Evolutionary conservation across 208 protist genomes (phyloP).

Genomic region (Lotmaria passim): DNA sequence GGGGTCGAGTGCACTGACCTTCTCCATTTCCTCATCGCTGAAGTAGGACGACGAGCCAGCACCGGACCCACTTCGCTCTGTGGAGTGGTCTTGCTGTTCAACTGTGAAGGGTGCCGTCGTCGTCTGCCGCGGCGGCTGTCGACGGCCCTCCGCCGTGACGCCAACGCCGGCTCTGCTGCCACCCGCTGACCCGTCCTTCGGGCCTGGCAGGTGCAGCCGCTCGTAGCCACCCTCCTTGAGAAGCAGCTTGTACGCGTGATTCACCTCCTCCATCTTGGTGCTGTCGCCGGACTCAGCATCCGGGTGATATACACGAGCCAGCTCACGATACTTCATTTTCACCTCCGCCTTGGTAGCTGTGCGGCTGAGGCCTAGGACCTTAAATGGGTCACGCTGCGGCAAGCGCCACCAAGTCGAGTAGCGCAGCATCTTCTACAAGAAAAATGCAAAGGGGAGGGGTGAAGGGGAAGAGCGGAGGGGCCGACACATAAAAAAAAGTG

Average conservation of each 20-base stretch:
- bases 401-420: constrained; percentile 1
- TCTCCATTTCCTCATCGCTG: constrained; percentile 67
- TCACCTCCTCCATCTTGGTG: constrained; percentile 81
- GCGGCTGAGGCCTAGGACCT: constrained; percentile 65
- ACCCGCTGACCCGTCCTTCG: constrained; percentile 1
- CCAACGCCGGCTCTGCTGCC: constrained; percentile 5
- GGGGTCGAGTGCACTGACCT: constrained; percentile 74
- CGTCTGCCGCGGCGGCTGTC: constrained; percentile 6
- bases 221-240: constrained; percentile 87
- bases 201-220: constrained; percentile 50
- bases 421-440: constrained; percentile 12
- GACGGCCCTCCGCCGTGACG: constrained; percentile 35
- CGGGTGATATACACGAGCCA: constrained; percentile 84
- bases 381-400: constrained; percentile 68
- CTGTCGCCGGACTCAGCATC: constrained; percentile 72
- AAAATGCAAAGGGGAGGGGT: no score
- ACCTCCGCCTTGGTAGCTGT: constrained; percentile 78
- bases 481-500: no score
- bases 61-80: neutral
- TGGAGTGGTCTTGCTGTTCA: constrained; percentile 34
- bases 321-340: constrained; percentile 84
- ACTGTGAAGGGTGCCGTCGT: constrained; percentile 38
- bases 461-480: no score
- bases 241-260: constrained; percentile 86
- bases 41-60: constrained; percentile 26